Evolutionary conservation across 2,329 filamentous ascomycete species (phyloP), one percentile per base, ranked within the genome.

Genomic region (Calonectria leucothoes): DNA sequence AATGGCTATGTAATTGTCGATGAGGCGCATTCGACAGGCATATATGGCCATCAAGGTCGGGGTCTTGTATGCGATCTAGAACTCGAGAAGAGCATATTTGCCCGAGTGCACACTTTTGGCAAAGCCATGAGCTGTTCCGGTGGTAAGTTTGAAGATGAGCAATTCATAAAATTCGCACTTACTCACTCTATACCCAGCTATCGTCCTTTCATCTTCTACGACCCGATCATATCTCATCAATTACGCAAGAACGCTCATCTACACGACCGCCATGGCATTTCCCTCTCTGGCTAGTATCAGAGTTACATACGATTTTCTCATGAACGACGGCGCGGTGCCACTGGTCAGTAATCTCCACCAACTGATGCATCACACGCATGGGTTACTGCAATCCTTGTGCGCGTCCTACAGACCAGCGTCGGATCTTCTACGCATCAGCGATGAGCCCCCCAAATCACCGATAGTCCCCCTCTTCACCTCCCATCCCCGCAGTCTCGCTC

Each of bases 191-290:
- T 17, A 10, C 5, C 17, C 52, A 82, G 82, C 82, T 27, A 92
- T 92, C 25, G 85, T 95, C 1, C 86, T 95, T 0, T 94, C 92
- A 80, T 91, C 91, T 1, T 82, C 88, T 0, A 83, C 88, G 0
- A 89, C 91, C 0, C 86, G 92, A 29, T 84, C 90, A 1, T 95
- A 94, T 75, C 86, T 95, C 66, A 89, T 95, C 82, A 95, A 95
- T 80, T 95, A 95, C 79, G 93, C 93, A 0, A 90, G 93, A n/a
- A 92, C 90, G 2, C 84, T 95, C 51, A 94, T 95, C 69, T 95
- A 94, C 82, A 94, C 93, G 0, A 95, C 93, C 0, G 92, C 93
- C 35, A 88, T 94, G 84, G 88, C 91, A 0, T 91, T 91, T 49
- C 90, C 92, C 0, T 87, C 89, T 2, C 86, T 94, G 1, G 89